phyloP scores from a whole-genome alignment of 108 stramenopile genomes.

The Cyclotella atomus region DNA sequence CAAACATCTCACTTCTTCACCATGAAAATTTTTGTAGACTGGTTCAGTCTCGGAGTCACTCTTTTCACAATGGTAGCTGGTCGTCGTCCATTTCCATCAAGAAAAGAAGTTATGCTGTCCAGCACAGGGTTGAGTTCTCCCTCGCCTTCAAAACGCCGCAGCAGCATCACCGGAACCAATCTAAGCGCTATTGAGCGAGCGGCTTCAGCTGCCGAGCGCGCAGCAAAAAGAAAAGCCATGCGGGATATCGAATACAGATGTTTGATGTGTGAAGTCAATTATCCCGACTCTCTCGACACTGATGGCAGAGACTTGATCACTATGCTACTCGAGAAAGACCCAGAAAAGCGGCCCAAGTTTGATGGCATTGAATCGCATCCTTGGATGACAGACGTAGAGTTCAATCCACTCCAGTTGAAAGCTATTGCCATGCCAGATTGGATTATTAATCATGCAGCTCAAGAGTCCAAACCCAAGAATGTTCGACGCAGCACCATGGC shows the following conservation, averaged over 20 bases:
- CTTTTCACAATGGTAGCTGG: constrained; percentile 39
- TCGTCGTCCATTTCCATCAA: constrained; percentile 35
- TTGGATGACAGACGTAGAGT: constrained; percentile 22
- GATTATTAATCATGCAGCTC: constrained; percentile 15
- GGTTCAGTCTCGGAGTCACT: constrained; percentile 43
- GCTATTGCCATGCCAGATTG: constrained; percentile 17
- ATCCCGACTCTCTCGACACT: constrained; percentile 10
- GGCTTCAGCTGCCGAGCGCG: neutral
- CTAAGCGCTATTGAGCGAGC: neutral
- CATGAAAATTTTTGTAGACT: constrained; percentile 5
- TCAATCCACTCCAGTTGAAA: neutral
- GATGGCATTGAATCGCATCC: constrained; percentile 12
- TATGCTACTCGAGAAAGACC: constrained; percentile 14
- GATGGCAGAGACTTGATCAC: constrained; percentile 13
- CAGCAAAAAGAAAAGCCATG: constrained; percentile 13
- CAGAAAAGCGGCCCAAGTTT: constrained; percentile 13
- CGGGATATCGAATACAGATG: constrained; percentile 34
- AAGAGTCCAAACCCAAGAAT: constrained; percentile 10
- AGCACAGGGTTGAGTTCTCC: constrained; percentile 3
- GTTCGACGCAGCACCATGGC: constrained; percentile 2
- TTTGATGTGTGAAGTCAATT: constrained; percentile 35
- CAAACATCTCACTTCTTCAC: neutral
- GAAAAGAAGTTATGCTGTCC: constrained; percentile 25
- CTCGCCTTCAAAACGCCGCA: constrained; percentile 11
- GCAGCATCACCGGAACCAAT: constrained; percentile 2